phyloP scores from a whole-genome alignment of 371 early-diverging fungal species.

The Mucor indicus region DNA sequence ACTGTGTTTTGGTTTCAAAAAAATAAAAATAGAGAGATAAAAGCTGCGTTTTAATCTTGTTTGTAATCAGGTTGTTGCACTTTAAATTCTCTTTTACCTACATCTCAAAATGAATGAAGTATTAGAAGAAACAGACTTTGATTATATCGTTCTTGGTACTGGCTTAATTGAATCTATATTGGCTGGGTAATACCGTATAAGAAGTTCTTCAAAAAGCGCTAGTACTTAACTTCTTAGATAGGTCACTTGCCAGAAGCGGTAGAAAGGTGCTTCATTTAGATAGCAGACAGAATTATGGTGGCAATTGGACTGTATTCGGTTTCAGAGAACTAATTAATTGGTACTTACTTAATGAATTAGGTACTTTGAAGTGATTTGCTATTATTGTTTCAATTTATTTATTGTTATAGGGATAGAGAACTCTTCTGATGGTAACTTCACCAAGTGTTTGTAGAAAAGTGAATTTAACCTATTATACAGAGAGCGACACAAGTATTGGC shows the following conservation, averaged over 20 bases:
- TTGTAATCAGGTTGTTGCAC: background rate
- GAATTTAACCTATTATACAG: background rate
- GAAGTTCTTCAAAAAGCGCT: background rate
- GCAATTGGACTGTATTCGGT: constrained; percentile 65
- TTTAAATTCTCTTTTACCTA: background rate
- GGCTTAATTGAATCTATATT: constrained; percentile 86
- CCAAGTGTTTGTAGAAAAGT: background rate
- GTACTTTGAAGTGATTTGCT: background rate
- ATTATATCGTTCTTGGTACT: constrained; percentile 86
- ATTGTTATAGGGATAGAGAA: background rate
- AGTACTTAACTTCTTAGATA: constrained; percentile 10
- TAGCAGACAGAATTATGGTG: constrained; percentile 82
- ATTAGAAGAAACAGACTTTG: constrained; percentile 60
- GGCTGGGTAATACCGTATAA: constrained; percentile 61
- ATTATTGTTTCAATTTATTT: background rate
- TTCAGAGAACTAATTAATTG: constrained; percentile 26
- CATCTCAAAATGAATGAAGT: constrained; percentile 14
- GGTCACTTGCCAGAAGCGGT: constrained; percentile 76
- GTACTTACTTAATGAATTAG: constrained; percentile 2
- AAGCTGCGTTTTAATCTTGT: no score
- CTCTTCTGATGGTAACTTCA: background rate
- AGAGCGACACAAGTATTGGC: constrained; percentile 1
- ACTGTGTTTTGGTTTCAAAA: no score
- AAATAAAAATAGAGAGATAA: no score
- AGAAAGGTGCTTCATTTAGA: constrained; percentile 92